A percentile compares a stretch with the other conserved stretches of the same genome.
Evolutionary conservation across 495 filamentous ascomycete genomes (phyloP).

Genomic region (Talaromyces thailandensis): DNA sequence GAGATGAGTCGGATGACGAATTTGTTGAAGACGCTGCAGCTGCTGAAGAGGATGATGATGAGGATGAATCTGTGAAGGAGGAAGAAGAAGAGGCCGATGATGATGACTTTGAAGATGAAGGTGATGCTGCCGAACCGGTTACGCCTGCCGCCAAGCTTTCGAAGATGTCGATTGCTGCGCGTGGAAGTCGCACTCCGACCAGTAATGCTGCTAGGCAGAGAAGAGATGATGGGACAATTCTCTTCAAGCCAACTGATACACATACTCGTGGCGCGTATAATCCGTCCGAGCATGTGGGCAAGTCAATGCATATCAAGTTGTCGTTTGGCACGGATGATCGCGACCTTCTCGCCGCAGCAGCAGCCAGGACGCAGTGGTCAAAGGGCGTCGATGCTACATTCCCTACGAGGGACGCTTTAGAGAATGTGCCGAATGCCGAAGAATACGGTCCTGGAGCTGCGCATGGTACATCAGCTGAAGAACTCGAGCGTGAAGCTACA

Average conservation of each 20-base stretch:
- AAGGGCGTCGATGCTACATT: slow-evolving; percentile 38
- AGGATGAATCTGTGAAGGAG: background rate
- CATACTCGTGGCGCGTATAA: slow-evolving; percentile 30
- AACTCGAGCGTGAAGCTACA: slow-evolving; percentile 32
- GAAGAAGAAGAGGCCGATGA: slow-evolving; percentile 9
- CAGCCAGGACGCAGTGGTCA: slow-evolving; percentile 39
- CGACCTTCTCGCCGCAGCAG: slow-evolving; percentile 34
- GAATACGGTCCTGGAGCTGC: slow-evolving; percentile 34
- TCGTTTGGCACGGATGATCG: slow-evolving; percentile 38
- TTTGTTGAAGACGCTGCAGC: slow-evolving; percentile 17
- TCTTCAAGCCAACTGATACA: slow-evolving; percentile 15
- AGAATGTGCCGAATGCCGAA: slow-evolving; percentile 13
- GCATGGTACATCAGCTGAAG: slow-evolving; percentile 29
- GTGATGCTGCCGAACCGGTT: background rate
- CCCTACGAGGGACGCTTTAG: slow-evolving; percentile 32
- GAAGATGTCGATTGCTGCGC: background rate
- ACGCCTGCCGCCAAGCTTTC: background rate
- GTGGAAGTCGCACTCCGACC: background rate
- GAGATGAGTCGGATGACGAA: slow-evolving; percentile 24
- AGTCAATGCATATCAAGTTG: slow-evolving; percentile 24
- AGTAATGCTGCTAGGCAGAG: slow-evolving; percentile 11
- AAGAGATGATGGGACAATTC: slow-evolving; percentile 13
- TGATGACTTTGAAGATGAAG: slow-evolving; percentile 10
- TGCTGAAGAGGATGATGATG: slow-evolving; percentile 6
- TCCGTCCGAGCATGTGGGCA: slow-evolving; percentile 29